A percentile compares a stretch with the other conserved stretches of the same genome.
Evolutionary conservation across 2,329 filamentous ascomycete genomes (phyloP).

Genomic region (Aspergillus caelatus): DNA sequence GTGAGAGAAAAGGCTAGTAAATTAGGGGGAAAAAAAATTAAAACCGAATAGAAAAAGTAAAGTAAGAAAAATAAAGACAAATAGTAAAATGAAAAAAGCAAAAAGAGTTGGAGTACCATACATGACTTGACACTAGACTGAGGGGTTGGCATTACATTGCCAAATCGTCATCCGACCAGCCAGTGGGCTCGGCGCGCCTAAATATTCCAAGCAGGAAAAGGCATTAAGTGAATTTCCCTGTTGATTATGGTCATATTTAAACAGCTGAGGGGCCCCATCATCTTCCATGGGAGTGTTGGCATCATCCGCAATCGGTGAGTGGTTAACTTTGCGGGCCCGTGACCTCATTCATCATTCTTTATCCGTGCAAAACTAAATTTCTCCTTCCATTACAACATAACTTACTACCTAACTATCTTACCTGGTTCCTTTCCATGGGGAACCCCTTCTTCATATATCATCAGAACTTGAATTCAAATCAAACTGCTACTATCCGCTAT

Average conservation of each 20-base stretch:
- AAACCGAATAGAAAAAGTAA: neutral
- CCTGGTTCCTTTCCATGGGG: neutral
- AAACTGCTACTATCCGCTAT: neutral
- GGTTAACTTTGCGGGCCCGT: conserved; percentile 8
- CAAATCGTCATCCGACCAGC: conserved; percentile 5
- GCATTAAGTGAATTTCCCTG: neutral
- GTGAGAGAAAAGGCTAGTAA: neutral
- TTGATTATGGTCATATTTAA: neutral
- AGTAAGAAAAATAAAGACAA: too few relatives aligned
- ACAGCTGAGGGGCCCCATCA: neutral
- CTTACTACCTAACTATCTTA: too few relatives aligned
- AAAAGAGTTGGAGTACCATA: neutral
- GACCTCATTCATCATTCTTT: conserved; percentile 6
- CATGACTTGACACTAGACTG: neutral
- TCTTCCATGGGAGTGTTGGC: conserved; percentile 9
- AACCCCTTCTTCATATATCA: neutral
- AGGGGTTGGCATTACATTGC: conserved; percentile 7
- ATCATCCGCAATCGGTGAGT: conserved; percentile 15
- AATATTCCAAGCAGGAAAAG: neutral
- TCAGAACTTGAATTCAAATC: neutral
- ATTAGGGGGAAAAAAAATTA: neutral
- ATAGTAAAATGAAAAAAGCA: neutral
- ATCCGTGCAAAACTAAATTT: neutral
- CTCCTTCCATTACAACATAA: neutral
- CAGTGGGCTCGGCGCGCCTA: neutral